Evolutionary conservation across 345 rosid genomes (phyloP).

Genomic region (Pistacia atlantica): DNA sequence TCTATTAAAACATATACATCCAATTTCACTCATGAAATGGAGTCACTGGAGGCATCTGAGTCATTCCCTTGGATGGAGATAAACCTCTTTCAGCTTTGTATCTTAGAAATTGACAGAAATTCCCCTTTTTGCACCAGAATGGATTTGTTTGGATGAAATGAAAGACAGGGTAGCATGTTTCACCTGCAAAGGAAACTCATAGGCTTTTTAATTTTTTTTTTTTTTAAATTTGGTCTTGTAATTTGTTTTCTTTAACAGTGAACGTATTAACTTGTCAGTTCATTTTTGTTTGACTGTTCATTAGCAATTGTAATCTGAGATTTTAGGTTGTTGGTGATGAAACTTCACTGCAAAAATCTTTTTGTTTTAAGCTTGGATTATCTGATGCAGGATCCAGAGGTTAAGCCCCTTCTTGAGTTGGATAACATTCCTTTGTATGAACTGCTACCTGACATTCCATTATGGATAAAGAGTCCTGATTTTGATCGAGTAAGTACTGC

Average conservation of each 20-base stretch:
- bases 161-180: neutral
- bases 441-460: conserved; percentile 65
- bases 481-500: conserved; percentile 56
- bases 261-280: neutral
- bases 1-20: neutral
- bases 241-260: neutral
- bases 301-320: neutral
- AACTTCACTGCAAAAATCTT: neutral
- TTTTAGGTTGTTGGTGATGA: neutral
- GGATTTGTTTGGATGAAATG: neutral
- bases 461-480: conserved; percentile 81
- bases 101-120: neutral
- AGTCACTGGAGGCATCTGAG: neutral
- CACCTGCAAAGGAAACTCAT: neutral
- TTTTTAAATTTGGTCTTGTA: neutral
- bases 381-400: conserved; percentile 54
- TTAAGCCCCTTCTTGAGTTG: conserved; percentile 49
- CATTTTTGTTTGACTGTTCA: neutral
- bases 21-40: neutral
- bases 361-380: conserved; percentile 12
- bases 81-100: neutral
- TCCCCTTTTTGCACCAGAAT: neutral
- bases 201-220: too few species aligned
- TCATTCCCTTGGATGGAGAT: neutral
- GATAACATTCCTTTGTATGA: conserved; percentile 46